Evolutionary conservation across 208 protist genomes (phyloP).

Genomic region (Angomonas deanei): DNA sequence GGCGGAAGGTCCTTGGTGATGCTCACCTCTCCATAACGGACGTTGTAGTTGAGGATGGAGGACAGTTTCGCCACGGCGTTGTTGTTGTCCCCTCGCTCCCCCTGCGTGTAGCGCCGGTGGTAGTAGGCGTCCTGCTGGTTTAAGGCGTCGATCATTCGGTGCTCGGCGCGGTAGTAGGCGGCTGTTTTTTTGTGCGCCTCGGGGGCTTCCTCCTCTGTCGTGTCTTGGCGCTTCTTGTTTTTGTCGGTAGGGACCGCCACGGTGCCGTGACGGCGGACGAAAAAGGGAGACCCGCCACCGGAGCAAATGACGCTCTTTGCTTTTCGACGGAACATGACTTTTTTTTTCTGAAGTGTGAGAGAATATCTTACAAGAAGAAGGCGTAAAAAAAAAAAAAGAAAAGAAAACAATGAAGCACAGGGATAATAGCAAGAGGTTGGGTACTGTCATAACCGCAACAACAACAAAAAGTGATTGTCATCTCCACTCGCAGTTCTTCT

Average conservation of each 20-base stretch:
- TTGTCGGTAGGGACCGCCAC: no score
- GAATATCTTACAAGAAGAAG: no score
- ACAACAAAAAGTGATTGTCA: not conserved
- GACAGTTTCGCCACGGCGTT: not conserved
- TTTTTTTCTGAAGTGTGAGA: no score
- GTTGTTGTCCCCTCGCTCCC: not conserved
- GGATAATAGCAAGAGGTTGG: not conserved
- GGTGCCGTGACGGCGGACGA: no score
- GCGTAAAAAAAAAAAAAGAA: not conserved
- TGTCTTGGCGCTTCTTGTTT: not conserved
- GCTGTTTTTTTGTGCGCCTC: not conserved
- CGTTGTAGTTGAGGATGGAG: not conserved
- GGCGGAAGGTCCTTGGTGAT: not conserved
- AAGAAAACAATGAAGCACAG: not conserved
- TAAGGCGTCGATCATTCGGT: not conserved
- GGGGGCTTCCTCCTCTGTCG: not conserved
- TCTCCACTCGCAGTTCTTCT: not conserved
- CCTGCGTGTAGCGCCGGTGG: not conserved
- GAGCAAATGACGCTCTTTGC: no score
- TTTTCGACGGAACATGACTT: no score
- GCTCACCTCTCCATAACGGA: not conserved
- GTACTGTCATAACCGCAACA: not conserved
- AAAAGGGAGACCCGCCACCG: no score
- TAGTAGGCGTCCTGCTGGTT: not conserved
- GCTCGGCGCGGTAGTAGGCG: not conserved